Conservation (phyloP, 208 protist genomes). For the Trypanosoma theileri region DNA sequence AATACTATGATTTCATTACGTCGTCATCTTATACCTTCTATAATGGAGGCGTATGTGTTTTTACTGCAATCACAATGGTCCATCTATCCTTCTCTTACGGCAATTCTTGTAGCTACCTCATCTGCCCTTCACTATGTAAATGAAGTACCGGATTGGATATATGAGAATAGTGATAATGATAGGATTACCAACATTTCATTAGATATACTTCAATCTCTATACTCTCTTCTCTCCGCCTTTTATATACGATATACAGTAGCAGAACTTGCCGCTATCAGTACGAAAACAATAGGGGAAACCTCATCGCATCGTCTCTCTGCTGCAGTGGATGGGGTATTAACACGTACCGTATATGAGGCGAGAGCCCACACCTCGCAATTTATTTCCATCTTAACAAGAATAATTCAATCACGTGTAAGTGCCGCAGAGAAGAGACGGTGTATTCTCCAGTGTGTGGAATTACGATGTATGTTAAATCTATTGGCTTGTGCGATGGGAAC, state of each 20-base stretch:
- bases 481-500: constrained; percentile 1
- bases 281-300: neutral
- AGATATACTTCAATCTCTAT: neutral
- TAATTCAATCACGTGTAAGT: constrained; percentile 1
- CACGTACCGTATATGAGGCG: constrained; percentile 11
- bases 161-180: neutral
- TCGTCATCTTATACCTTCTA: constrained; percentile 5
- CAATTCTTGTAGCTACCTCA: neutral
- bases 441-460: neutral
- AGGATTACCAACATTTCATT: neutral
- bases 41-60: constrained; percentile 15
- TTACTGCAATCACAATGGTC: constrained; percentile 10
- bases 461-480: constrained; percentile 4
- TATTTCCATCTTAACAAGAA: constrained; percentile 5
- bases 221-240: constrained; percentile 12
- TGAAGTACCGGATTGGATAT: neutral
- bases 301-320: neutral
- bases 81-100: neutral
- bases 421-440: neutral
- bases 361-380: neutral
- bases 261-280: neutral
- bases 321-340: constrained; percentile 13
- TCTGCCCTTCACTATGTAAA: neutral
- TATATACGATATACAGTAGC: constrained; percentile 3
- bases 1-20: neutral